A percentile compares a stretch with the other conserved stretches of the same genome.
Evolutionary conservation across 495 filamentous ascomycete genomes (phyloP).

Genomic region (Aspergillus diversus): DNA sequence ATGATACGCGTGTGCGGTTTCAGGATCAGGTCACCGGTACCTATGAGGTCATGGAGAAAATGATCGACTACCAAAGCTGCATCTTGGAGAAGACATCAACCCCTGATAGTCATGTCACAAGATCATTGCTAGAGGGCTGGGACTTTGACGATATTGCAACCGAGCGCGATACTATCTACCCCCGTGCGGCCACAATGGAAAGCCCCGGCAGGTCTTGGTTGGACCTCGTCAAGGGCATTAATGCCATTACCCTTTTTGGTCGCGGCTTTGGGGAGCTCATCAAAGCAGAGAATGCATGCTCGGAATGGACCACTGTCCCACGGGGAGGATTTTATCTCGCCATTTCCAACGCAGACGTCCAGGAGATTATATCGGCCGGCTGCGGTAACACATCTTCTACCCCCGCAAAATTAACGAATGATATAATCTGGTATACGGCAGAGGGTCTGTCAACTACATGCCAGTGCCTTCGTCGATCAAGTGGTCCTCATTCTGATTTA

Average conservation of each 20-base stretch:
- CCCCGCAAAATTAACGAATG: background rate
- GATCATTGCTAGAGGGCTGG: background rate
- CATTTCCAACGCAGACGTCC: background rate
- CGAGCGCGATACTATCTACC: background rate
- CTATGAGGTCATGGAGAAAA: background rate
- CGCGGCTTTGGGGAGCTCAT: background rate
- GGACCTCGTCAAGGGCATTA: background rate
- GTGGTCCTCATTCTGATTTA: background rate
- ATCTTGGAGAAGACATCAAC: background rate
- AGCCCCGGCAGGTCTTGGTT: background rate
- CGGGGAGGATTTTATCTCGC: background rate
- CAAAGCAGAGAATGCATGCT: background rate
- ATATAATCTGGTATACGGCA: background rate
- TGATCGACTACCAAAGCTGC: background rate
- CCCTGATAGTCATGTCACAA: background rate
- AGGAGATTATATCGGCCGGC: slow-evolving; percentile 1
- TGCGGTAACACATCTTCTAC: background rate
- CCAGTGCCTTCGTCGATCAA: background rate
- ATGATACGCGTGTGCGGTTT: background rate
- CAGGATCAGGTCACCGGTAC: background rate
- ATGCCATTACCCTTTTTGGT: background rate
- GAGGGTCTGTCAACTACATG: background rate
- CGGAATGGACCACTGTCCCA: background rate
- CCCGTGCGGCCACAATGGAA: background rate
- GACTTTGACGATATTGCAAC: background rate